phyloP scores from a whole-genome alignment of 2,329 filamentous ascomycete species.

The Aureobasidium sp. region DNA sequence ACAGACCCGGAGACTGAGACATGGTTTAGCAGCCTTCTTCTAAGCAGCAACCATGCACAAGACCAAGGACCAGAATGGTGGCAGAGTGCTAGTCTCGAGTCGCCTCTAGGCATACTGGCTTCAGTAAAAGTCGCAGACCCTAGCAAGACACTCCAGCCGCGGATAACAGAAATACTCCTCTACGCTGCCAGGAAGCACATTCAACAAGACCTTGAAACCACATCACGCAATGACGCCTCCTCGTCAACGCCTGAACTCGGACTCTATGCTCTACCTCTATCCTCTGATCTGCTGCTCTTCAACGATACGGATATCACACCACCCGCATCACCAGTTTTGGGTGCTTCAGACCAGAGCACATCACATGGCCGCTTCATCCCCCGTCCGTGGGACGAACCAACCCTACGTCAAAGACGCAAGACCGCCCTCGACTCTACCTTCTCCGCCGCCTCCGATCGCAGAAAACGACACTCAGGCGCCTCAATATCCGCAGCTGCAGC shows the following conservation, averaged over 20 bases:
- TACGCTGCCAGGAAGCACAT: slow-evolving; percentile 29
- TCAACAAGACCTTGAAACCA: slow-evolving; percentile 22
- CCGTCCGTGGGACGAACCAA: slow-evolving; percentile 7
- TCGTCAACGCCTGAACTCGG: slow-evolving; percentile 16
- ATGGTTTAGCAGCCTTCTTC: slow-evolving; percentile 32
- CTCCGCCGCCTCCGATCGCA: slow-evolving; percentile 37
- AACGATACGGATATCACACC: slow-evolving; percentile 15
- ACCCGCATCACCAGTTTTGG: slow-evolving; percentile 18
- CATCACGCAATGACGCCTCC: slow-evolving; percentile 17
- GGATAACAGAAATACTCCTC: slow-evolving; percentile 37
- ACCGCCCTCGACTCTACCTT: slow-evolving; percentile 33
- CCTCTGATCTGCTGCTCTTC: slow-evolving; percentile 30
- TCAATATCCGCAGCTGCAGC: slow-evolving; percentile 34
- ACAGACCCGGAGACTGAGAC: slow-evolving; percentile 23
- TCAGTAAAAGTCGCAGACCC: slow-evolving; percentile 18
- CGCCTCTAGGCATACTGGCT: slow-evolving; percentile 31
- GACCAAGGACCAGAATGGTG: slow-evolving; percentile 26
- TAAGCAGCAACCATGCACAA: slow-evolving; percentile 15
- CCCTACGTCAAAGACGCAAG: slow-evolving; percentile 31
- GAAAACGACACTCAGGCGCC: slow-evolving; percentile 33
- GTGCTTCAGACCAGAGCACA: neutral
- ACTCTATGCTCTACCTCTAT: slow-evolving; percentile 35
- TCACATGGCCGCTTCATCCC: slow-evolving; percentile 20
- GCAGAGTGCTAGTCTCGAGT: slow-evolving; percentile 27
- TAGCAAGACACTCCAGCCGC: slow-evolving; percentile 9